These are phyloP conservation scores for Alternaria sp. DNA, from an alignment of 2,329 filamentous ascomycete genomes.

Conservation along the genomic window DNA sequence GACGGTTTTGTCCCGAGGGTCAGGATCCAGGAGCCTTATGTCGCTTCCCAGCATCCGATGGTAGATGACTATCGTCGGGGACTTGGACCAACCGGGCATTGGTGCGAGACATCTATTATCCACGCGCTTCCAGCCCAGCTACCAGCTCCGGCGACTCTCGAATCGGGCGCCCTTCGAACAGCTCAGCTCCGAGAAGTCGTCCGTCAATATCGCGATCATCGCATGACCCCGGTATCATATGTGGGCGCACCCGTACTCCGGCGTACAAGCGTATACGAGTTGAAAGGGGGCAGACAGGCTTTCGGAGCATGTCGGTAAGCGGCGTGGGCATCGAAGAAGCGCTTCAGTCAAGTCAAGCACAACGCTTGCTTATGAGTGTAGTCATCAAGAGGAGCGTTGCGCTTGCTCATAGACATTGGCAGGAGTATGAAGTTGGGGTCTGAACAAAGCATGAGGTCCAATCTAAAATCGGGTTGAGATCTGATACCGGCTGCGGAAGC, in stretches of 20 bases:
- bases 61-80: background rate
- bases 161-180: background rate
- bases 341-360: background rate
- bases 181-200: background rate
- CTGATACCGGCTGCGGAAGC: constrained; percentile 14
- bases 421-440: constrained; percentile 1
- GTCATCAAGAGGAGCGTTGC: background rate
- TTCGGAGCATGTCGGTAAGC: constrained; percentile 3
- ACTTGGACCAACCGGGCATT: background rate
- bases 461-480: constrained; percentile 4
- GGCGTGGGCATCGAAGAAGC: background rate
- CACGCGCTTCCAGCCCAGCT: background rate
- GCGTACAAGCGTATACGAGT: background rate
- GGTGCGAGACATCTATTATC: background rate
- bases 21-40: background rate
- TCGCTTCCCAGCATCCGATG: background rate
- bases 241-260: background rate
- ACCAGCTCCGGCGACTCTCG: background rate
- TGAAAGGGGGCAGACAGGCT: background rate
- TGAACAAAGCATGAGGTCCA: constrained; percentile 1
- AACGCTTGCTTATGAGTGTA: background rate
- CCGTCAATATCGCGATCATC: background rate
- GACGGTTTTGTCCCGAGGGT: background rate
- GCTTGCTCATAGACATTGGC: background rate
- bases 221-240: background rate